Base-by-base conservation (phyloP, 805 yeast genomes). In the Candida bentonensis region DNA sequence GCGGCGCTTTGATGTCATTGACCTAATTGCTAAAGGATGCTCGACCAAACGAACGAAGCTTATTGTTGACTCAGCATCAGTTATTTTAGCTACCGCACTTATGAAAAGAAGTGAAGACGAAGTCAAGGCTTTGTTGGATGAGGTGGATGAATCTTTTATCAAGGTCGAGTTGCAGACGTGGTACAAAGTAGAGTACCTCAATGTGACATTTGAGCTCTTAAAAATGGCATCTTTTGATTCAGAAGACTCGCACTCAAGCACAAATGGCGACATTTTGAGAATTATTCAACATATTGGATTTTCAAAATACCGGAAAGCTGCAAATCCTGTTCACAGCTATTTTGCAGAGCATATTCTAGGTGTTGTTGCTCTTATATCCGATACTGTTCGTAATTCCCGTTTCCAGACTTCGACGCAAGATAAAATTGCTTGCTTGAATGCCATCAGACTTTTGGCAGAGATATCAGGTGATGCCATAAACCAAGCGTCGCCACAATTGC, bases 171-270 rank as follows among this genome's bases (percentile, higher is more conserved):
- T 30, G 5, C 36, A 30, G n/a, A 15, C 13, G 17, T 30, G 36
- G 36, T 30, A 30, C 36, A 30, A 15, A 30, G 36, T 30, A n/a
- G 36, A 30, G 36, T 30, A 30, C 36, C 20, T 30, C 5, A 30
- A 9, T 11, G n/a, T 30, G 5, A 30, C 36, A 5, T 30, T 30
- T 30, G 36, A 30, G 20, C 36, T 30, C 20, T 15, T 30, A 5
- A 30, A 30, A 15, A 30, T 30, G 36, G 36, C 36, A 30, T 30
- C 36, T 4, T 30, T 30, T 30, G 7, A 11, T 9, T 5, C 11
- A 7, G 17, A 5, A 5, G 11, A 9, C 13, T 9, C 5, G 7
- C 7, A 30, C n/a, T 30, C 36, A 15, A 4, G 7, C 11, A 9
- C 17, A 5, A 30, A 30, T 30, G 17, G n/a, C 17, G 36, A n/a